phyloP scores from a whole-genome alignment of 73 alveolate species.

The Paramecium octaurelia region DNA sequence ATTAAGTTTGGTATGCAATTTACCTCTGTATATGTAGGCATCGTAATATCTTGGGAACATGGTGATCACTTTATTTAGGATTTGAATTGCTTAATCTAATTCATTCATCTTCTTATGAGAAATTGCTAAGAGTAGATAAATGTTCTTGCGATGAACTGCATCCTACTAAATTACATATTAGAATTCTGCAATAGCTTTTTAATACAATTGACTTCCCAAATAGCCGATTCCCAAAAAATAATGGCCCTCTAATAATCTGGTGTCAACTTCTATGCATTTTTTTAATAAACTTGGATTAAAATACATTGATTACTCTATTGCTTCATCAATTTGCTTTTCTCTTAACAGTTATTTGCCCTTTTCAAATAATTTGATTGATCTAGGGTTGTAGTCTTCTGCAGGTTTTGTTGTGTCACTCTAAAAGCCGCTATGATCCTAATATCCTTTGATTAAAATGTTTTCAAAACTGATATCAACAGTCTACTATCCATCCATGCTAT shows the following conservation, averaged over 20 bases:
- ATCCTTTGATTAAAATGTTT: not conserved
- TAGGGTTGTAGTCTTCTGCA: not conserved
- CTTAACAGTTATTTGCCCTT: slow-evolving; percentile 46
- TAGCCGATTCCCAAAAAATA: slow-evolving; percentile 55
- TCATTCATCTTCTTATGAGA: slow-evolving; percentile 53
- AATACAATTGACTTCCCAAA: slow-evolving; percentile 5
- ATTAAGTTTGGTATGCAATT: slow-evolving; percentile 43
- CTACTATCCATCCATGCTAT: not conserved
- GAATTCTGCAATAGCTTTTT: slow-evolving; percentile 59
- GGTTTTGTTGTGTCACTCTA: not conserved
- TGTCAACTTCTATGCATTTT: slow-evolving; percentile 57
- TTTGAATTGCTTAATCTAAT: slow-evolving; percentile 45
- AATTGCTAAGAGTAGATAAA: slow-evolving; percentile 53
- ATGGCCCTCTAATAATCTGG: slow-evolving; percentile 35
- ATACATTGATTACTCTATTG: slow-evolving; percentile 15
- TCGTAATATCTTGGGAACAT: slow-evolving; percentile 65
- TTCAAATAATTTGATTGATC: slow-evolving; percentile 45
- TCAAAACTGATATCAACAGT: slow-evolving; percentile 31
- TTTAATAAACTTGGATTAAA: not conserved
- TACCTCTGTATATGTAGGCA: slow-evolving; percentile 67
- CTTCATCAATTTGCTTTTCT: slow-evolving; percentile 48
- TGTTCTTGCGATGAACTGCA: slow-evolving; percentile 48
- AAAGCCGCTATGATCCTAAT: not conserved
- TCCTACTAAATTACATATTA: slow-evolving; percentile 37
- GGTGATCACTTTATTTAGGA: slow-evolving; percentile 49